Evolutionary conservation across 1,284 basidiomycete species (phyloP).

Genomic region (Irpex sp.): DNA sequence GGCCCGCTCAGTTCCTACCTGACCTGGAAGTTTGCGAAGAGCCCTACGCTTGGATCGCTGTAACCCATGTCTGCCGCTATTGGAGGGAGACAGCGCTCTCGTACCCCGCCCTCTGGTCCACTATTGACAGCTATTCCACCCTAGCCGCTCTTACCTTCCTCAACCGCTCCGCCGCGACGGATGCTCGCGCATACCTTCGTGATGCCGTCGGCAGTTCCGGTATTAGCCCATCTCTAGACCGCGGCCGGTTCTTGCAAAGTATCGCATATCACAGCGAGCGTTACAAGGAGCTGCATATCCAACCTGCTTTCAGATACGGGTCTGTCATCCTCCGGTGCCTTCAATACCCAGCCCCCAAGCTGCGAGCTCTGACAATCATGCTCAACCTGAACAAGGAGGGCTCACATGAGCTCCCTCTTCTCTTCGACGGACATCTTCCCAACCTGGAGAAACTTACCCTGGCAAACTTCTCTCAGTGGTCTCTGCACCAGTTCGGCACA

Average conservation of each 20-base stretch:
- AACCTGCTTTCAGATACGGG: slow-evolving; percentile 17
- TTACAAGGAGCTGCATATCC: slow-evolving; percentile 15
- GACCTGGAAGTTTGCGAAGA: slow-evolving; percentile 5
- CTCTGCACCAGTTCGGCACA: slow-evolving; percentile 17
- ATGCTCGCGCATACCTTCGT: slow-evolving; percentile 14
- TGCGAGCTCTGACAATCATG: slow-evolving; percentile 13
- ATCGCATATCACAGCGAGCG: slow-evolving; percentile 10
- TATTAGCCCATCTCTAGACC: slow-evolving; percentile 13
- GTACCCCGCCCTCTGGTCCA: slow-evolving; percentile 23
- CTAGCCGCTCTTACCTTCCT: slow-evolving; percentile 16
- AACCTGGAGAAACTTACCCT: slow-evolving; percentile 17
- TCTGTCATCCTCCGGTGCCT: slow-evolving; percentile 12
- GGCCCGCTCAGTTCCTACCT: slow-evolving; percentile 11
- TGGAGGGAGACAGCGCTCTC: slow-evolving; percentile 24
- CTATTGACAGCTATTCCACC: slow-evolving; percentile 19
- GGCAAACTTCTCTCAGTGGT: slow-evolving; percentile 21
- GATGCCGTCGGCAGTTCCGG: slow-evolving; percentile 9
- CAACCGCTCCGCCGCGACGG: slow-evolving; percentile 11
- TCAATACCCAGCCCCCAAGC: slow-evolving; percentile 12
- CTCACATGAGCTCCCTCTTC: slow-evolving; percentile 7
- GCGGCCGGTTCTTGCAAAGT: slow-evolving; percentile 11
- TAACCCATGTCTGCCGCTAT: slow-evolving; percentile 22
- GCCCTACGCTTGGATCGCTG: slow-evolving; percentile 15
- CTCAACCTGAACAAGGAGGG: slow-evolving; percentile 7
- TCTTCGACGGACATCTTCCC: slow-evolving; percentile 16